These are phyloP conservation scores for Cucumis hystrix DNA, from an alignment of 306 rosid species.

Conservation along the genomic window DNA sequence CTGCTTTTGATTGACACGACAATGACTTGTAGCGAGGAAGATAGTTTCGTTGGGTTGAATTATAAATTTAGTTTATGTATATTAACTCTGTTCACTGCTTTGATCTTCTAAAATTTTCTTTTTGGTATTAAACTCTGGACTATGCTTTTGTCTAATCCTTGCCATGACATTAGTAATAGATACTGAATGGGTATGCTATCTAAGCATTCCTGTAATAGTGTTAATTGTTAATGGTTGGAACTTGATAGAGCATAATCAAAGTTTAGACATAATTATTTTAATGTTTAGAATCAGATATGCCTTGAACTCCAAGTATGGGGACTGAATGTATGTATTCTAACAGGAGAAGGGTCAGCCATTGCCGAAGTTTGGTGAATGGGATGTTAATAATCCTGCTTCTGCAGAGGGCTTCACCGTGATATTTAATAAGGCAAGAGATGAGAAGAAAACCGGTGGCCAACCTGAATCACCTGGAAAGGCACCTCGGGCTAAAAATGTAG, in stretches of 20 bases:
- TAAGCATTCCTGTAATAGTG: not conserved
- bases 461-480: conserved; percentile 84
- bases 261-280: not conserved
- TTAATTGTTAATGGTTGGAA: not conserved
- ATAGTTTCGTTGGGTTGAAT: not conserved
- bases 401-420: conserved; percentile 99
- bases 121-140: not conserved
- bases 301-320: not conserved
- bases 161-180: not conserved
- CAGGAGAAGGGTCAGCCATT: conserved; percentile 93
- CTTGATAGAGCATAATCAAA: not conserved
- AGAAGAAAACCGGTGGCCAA: conserved; percentile 92
- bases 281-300: not conserved
- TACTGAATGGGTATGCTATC: not conserved
- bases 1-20: not conserved
- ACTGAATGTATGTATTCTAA: not conserved
- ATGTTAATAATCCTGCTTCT: conserved; percentile 96
- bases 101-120: not conserved
- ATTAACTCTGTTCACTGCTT: not conserved
- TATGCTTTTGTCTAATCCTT: not conserved
- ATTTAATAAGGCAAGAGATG: conserved; percentile 94
- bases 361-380: conserved; percentile 99
- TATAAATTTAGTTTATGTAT: not conserved
- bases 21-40: not conserved
- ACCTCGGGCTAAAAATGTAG: conserved; percentile 40